Conservation (phyloP, 1,139 yeast species). For the Geotrichum restrictum region DNA sequence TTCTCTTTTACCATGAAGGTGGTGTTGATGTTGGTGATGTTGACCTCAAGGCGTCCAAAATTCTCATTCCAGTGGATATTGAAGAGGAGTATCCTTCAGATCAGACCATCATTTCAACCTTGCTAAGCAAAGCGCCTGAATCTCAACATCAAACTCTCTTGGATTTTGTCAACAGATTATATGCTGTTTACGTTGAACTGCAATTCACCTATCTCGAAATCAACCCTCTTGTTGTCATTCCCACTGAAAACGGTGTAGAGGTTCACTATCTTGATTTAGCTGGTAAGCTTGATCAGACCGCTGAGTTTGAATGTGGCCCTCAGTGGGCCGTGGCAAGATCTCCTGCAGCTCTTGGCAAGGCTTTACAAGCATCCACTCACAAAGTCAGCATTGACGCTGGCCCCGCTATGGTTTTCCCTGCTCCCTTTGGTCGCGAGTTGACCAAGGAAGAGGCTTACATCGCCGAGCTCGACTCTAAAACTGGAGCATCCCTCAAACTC, state of each 20-base stretch:
- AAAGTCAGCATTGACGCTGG: constrained; percentile 43
- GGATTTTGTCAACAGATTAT: constrained; percentile 46
- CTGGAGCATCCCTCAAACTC: constrained; percentile 47
- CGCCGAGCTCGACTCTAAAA: constrained; percentile 48
- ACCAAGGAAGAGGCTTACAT: constrained; percentile 46
- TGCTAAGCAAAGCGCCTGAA: constrained; percentile 42
- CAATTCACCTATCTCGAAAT: constrained; percentile 48
- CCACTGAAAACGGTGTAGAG: constrained; percentile 41
- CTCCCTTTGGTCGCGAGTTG: constrained; percentile 48
- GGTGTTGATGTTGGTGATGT: constrained; percentile 50
- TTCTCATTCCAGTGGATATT: constrained; percentile 45
- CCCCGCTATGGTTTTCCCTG: constrained; percentile 49
- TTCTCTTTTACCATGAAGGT: constrained; percentile 48
- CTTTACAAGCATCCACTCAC: constrained; percentile 26
- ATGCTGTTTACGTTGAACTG: constrained; percentile 47
- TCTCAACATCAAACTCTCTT: constrained; percentile 42
- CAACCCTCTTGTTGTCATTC: constrained; percentile 47
- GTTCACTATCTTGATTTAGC: constrained; percentile 48
- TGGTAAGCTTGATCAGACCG: constrained; percentile 48
- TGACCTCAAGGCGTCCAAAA: constrained; percentile 46
- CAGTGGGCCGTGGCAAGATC: constrained; percentile 49
- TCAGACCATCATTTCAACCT: constrained; percentile 35
- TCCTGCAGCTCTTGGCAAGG: constrained; percentile 43
- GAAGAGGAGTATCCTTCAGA: constrained; percentile 42
- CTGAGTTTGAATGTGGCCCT: constrained; percentile 49